phyloP scores from a whole-genome alignment of 805 yeast genomes.

The Kluyveromyces wickerhamii region DNA sequence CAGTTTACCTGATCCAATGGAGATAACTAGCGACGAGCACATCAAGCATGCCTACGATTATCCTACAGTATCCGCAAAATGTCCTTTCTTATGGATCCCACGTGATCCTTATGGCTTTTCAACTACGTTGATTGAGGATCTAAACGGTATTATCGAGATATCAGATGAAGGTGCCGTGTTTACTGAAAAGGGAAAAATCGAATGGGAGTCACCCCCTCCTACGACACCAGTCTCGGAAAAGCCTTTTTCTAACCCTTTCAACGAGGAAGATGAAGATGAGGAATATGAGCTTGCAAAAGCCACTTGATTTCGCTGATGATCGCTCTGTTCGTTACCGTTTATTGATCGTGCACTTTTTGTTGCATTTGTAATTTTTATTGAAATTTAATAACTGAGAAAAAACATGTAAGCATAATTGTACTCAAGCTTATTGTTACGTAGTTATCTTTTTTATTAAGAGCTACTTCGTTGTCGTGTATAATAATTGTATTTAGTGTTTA shows the following conservation, averaged over 20 bases:
- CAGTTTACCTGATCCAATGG: constrained; percentile 41
- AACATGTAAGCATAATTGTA: too few relatives aligned
- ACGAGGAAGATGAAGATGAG: constrained; percentile 11
- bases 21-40: constrained; percentile 28
- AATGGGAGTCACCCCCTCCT: constrained; percentile 49
- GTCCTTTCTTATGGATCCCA: constrained; percentile 91
- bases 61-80: constrained; percentile 61
- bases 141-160: constrained; percentile 49
- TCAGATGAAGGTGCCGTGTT: constrained; percentile 63
- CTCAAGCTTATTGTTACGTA: too few relatives aligned
- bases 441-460: too few relatives aligned
- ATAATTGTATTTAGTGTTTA: too few relatives aligned
- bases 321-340: too few relatives aligned
- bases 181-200: constrained; percentile 40
- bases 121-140: constrained; percentile 44
- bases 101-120: constrained; percentile 81
- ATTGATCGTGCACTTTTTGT: too few relatives aligned
- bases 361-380: too few relatives aligned
- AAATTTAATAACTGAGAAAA: too few relatives aligned
- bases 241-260: constrained; percentile 5
- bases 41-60: constrained; percentile 58
- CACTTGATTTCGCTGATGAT: too few relatives aligned
- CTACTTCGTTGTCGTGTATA: too few relatives aligned
- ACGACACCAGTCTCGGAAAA: constrained; percentile 6
- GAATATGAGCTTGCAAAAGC: constrained; percentile 7